phyloP scores from a whole-genome alignment of 225 moss, liverwort and hornwort genomes.

The Physcomitrium patens region DNA sequence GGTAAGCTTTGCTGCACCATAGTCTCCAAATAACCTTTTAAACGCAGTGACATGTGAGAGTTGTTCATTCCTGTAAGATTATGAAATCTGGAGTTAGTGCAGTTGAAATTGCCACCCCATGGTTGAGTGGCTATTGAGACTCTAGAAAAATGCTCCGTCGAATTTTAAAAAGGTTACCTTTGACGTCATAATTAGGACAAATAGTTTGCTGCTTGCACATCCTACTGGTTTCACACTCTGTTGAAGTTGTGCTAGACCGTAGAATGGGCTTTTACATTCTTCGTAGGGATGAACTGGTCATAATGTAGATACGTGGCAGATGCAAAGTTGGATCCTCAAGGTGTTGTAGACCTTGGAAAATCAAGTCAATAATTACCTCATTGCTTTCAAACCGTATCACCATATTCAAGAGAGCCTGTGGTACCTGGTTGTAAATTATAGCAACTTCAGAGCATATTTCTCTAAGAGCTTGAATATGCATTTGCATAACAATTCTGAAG shows the following conservation, averaged over 20 bases:
- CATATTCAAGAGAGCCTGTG: not conserved
- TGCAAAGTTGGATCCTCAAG: not conserved
- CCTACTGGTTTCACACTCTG: slow-evolving; percentile 10
- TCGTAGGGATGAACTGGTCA: not conserved
- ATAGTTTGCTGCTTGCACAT: slow-evolving; percentile 19
- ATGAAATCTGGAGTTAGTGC: slow-evolving; percentile 23
- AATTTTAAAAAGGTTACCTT: slow-evolving; percentile 7
- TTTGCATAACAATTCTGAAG: too few relatives aligned
- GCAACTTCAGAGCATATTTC: too few relatives aligned
- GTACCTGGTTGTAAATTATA: too few relatives aligned
- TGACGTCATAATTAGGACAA: slow-evolving; percentile 11
- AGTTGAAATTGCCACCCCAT: slow-evolving; percentile 28
- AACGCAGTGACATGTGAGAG: slow-evolving; percentile 5
- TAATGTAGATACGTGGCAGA: not conserved
- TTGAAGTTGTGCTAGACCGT: not conserved
- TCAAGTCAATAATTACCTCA: not conserved
- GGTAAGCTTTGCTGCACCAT: slow-evolving; percentile 19
- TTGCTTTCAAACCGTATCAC: not conserved
- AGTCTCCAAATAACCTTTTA: not conserved
- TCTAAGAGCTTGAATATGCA: too few relatives aligned
- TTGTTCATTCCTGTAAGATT: slow-evolving; percentile 18
- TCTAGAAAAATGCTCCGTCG: not conserved
- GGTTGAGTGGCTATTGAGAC: slow-evolving; percentile 12
- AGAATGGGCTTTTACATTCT: slow-evolving; percentile 16
- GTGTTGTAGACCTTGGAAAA: not conserved